phyloP scores from a whole-genome alignment of 2,329 filamentous ascomycete genomes.

The Trichoderma brevicompactum region DNA sequence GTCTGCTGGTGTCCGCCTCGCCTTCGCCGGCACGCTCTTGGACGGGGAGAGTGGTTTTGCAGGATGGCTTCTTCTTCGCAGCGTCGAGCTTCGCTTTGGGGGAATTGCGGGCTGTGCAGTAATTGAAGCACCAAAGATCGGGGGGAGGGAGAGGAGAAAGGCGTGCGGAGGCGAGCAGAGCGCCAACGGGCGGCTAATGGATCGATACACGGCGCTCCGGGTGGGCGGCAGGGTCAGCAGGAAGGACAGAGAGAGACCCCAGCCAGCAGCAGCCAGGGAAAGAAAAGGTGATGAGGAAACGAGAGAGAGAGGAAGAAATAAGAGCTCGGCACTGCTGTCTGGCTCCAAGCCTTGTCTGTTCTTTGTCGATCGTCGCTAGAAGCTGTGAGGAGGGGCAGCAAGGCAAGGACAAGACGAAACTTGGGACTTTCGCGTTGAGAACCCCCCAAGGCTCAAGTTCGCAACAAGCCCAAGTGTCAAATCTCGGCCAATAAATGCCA shows the following conservation, averaged over 20 bases:
- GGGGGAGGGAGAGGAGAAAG: background rate
- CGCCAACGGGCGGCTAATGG: constrained; percentile 22
- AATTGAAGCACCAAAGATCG: background rate
- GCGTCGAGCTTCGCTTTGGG: constrained; percentile 5
- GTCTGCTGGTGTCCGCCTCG: background rate
- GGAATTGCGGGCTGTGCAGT: constrained; percentile 18
- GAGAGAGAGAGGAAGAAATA: background rate
- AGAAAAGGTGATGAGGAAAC: background rate
- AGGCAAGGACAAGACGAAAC: constrained; percentile 20
- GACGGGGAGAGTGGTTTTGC: background rate
- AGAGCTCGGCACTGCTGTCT: background rate
- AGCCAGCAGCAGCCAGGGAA: background rate
- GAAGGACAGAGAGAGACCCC: background rate
- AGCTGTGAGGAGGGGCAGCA: constrained; percentile 24
- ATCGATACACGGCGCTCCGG: constrained; percentile 16
- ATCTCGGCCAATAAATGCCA: constrained; percentile 26
- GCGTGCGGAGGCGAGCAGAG: constrained; percentile 26
- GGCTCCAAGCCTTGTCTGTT: constrained; percentile 4
- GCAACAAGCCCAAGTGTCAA: constrained; percentile 21
- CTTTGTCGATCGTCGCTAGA: constrained; percentile 6
- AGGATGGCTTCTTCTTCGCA: background rate
- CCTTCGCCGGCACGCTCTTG: background rate
- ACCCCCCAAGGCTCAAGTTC: constrained; percentile 16
- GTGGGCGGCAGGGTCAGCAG: constrained; percentile 15
- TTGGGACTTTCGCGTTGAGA: constrained; percentile 15